Evolutionary conservation across 75 land plant species (phyloP).

Genomic region (Isoetes taiwanensis): DNA sequence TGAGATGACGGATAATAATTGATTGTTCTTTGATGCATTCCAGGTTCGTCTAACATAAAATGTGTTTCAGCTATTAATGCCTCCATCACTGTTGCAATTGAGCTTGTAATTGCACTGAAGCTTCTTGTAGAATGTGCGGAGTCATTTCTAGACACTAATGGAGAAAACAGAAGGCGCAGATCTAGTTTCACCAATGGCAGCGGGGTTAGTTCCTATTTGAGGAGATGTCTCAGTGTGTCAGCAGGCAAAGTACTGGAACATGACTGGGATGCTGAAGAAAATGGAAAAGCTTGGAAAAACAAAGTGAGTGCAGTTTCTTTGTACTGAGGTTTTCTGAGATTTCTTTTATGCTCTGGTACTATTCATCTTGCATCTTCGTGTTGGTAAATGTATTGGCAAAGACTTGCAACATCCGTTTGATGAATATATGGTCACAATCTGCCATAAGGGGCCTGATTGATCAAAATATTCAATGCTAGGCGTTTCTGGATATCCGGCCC

Average conservation of each 20-base stretch:
- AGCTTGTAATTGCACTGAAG: constrained; percentile 48
- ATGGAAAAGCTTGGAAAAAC: constrained; percentile 31
- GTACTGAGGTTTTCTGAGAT: background rate
- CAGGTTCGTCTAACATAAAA: too few relatives aligned
- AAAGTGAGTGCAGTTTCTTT: constrained; percentile 27
- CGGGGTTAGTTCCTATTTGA: constrained; percentile 25
- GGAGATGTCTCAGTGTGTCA: constrained; percentile 33
- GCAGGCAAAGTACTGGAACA: constrained; percentile 49
- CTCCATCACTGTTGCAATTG: constrained; percentile 43
- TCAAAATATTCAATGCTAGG: background rate
- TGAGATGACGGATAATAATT: too few relatives aligned
- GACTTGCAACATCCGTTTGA: too few relatives aligned
- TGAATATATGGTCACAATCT: too few relatives aligned
- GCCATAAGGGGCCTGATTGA: too few relatives aligned
- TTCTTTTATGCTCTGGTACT: background rate
- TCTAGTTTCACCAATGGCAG: constrained; percentile 7
- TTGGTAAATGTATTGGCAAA: background rate
- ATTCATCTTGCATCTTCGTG: background rate
- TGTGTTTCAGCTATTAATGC: constrained; percentile 41
- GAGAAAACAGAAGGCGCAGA: constrained; percentile 17
- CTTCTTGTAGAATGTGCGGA: constrained; percentile 35
- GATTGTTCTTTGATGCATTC: too few relatives aligned
- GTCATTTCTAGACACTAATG: constrained; percentile 14
- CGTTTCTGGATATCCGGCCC: background rate
- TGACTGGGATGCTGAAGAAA: constrained; percentile 33